These are phyloP conservation scores for Buddleja alternifolia DNA, from an alignment of 257 asterid genomes.

Conservation along the genomic window DNA sequence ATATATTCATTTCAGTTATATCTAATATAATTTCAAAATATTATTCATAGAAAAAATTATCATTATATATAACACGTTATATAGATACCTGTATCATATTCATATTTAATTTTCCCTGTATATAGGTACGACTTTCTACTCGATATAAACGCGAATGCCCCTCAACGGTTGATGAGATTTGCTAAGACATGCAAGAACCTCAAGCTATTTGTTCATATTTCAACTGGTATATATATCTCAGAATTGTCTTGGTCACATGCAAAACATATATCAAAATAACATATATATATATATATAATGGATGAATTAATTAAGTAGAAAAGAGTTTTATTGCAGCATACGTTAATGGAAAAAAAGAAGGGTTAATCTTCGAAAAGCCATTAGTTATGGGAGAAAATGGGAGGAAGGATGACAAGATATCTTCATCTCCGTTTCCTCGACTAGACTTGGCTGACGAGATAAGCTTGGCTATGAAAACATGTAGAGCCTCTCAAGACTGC, in stretches of 20 bases:
- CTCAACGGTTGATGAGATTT: too few relatives aligned
- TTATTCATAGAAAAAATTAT: too few relatives aligned
- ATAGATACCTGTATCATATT: too few relatives aligned
- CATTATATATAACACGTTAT: too few relatives aligned
- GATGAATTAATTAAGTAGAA: background rate
- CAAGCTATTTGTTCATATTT: too few relatives aligned
- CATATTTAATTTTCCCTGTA: too few relatives aligned
- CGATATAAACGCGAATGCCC: too few relatives aligned
- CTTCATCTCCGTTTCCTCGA: constrained; percentile 1
- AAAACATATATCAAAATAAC: background rate
- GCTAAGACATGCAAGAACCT: too few relatives aligned
- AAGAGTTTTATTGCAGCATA: background rate
- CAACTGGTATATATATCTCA: too few relatives aligned
- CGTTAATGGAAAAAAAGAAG: constrained; percentile 21
- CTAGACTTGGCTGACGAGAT: constrained; percentile 17
- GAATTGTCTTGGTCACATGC: constrained; percentile 12
- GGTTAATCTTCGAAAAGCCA: constrained; percentile 12
- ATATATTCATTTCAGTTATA: too few relatives aligned
- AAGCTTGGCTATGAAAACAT: background rate
- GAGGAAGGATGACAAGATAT: constrained; percentile 5
- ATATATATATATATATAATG: background rate
- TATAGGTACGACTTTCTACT: too few relatives aligned
- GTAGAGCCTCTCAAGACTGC: background rate
- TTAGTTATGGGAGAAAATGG: constrained; percentile 19
- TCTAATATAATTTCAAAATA: too few relatives aligned